Evolutionary conservation across 495 filamentous ascomycete genomes (phyloP), one percentile per base, ranked within the genome.

Genomic region (Tetracladium marchalianum): DNA sequence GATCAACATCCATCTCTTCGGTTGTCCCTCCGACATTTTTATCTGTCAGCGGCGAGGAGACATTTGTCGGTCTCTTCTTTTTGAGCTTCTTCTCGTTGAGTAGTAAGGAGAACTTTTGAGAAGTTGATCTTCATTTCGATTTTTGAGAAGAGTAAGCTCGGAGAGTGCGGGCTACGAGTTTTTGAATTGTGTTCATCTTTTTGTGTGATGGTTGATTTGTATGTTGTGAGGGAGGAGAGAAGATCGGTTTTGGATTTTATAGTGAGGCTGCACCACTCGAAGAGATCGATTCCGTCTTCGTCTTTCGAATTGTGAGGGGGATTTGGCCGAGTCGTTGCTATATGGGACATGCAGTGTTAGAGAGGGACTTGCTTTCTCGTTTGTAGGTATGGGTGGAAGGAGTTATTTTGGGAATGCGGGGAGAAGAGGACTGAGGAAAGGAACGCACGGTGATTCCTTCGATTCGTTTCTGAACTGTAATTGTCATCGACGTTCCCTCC

Each of bases 11-110:
- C 35, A 56, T 51, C 32, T 52, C 42, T 51, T 24, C 43, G 4
- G 32, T 44, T 35, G 41, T 46, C 16, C 39, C 41, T 22, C 41
- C 50, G 40, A 35, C 41, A 8, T 24, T 46, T 5, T 45, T 55
- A 17, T 45, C n/a, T n/a, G n/a, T n/a, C 52, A n/a, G 56, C 34
- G 53, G 64, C 73, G 5, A 92, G 60, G 8, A 89, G 54, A 15
- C 81, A 72, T 50, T n/a, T 87, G 81, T 59, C 90, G 85, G 50
- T 90, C 82, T 24, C 87, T 68, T 17, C 93, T 90, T n/a, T 63
- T 92, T 93, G n/a, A 85, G 67, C 62, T 95, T 95, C 64, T 95
- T 95, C 54, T 81, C 80, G 52, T 95, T 95, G 0, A 95, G 62
- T 1, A 93, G 61, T 15, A 74, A 69, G 31, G 72, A 72, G 45